Evolutionary conservation across 2,329 filamentous ascomycete genomes (phyloP).

Genomic region (Xylariaceae sp.): DNA sequence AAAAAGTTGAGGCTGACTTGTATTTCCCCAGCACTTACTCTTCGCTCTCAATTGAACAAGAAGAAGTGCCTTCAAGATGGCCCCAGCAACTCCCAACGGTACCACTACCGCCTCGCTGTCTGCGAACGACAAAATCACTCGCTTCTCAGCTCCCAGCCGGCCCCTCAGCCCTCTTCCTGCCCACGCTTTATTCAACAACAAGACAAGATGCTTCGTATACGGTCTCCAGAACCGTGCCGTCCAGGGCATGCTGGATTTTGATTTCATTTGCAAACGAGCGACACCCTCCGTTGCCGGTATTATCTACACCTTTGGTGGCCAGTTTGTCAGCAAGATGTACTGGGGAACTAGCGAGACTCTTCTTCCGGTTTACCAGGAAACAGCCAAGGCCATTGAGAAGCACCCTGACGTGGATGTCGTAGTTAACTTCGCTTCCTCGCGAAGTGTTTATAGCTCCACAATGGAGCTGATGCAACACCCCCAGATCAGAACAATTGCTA

Average conservation of each 20-base stretch:
- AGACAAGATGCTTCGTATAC: slow-evolving; percentile 99
- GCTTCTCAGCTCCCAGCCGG: slow-evolving; percentile 89
- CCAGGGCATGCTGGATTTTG: slow-evolving; percentile 95
- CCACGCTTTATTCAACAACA: slow-evolving; percentile 96
- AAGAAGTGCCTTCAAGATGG: slow-evolving; percentile 45
- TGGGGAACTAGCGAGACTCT: slow-evolving; percentile 99
- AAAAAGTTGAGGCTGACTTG: slow-evolving; percentile 6
- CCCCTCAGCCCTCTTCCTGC: slow-evolving; percentile 82
- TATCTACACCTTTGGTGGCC: slow-evolving; percentile 99
- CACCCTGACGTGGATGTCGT: slow-evolving; percentile 96
- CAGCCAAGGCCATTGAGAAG: slow-evolving; percentile 89
- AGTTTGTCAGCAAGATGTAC: slow-evolving; percentile 99
- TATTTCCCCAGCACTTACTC: slow-evolving; percentile 1
- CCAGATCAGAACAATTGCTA: slow-evolving; percentile 97
- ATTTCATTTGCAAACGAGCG: slow-evolving; percentile 99
- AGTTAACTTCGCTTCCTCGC: slow-evolving; percentile 98
- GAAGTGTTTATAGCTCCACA: slow-evolving; percentile 96
- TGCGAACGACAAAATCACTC: slow-evolving; percentile 98
- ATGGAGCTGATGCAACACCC: slow-evolving; percentile 97
- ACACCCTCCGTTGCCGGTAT: slow-evolving; percentile 97
- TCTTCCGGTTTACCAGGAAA: slow-evolving; percentile 94
- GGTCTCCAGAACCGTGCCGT: slow-evolving; percentile 94
- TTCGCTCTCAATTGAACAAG: slow-evolving; percentile 1
- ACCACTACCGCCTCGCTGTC: slow-evolving; percentile 54
- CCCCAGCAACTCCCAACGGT: slow-evolving; percentile 47